Conservation (phyloP, 768 basidiomycete genomes). For the Crassisporium funariophilum region DNA sequence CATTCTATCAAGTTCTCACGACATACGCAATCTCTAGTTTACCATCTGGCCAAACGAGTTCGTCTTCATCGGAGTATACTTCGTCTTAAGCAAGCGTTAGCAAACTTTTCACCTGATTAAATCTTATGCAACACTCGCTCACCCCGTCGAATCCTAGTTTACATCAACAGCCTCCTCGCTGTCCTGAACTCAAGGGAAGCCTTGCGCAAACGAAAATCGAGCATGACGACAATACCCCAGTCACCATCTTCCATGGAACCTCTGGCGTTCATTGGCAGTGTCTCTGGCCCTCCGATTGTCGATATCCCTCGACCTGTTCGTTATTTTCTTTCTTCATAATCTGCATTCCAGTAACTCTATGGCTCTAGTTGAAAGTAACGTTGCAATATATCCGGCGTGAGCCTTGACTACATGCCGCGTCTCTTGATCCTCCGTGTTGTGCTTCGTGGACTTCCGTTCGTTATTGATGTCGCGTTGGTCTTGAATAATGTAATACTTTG, state of each 20-base stretch:
- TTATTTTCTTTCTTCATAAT: not conserved
- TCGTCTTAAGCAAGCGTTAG: constrained; percentile 27
- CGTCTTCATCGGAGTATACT: constrained; percentile 29
- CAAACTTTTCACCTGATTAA: not conserved
- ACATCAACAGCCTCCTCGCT: constrained; percentile 36
- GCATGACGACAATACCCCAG: constrained; percentile 23
- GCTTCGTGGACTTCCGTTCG: too few relatives aligned
- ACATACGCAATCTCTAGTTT: constrained; percentile 10
- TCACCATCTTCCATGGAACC: constrained; percentile 25
- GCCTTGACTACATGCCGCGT: too few relatives aligned
- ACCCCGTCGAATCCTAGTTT: constrained; percentile 24
- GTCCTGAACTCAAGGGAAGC: constrained; percentile 31
- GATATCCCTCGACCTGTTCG: constrained; percentile 13
- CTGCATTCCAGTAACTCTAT: too few relatives aligned
- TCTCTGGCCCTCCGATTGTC: not conserved
- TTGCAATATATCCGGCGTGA: constrained; percentile 10
- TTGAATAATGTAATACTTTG: too few relatives aligned
- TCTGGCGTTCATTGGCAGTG: constrained; percentile 13
- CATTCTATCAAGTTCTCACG: not conserved
- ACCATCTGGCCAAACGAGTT: constrained; percentile 29
- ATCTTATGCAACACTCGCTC: not conserved
- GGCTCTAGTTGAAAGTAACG: constrained; percentile 6
- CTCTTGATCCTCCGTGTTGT: too few relatives aligned
- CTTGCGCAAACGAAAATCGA: constrained; percentile 22
- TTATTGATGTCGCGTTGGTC: too few relatives aligned